A percentile compares a stretch with the other conserved stretches of the same genome.
These are phyloP conservation scores for Alternaria triticimaculans DNA, from an alignment of 2,329 filamentous ascomycete genomes.

Conservation along the genomic window DNA sequence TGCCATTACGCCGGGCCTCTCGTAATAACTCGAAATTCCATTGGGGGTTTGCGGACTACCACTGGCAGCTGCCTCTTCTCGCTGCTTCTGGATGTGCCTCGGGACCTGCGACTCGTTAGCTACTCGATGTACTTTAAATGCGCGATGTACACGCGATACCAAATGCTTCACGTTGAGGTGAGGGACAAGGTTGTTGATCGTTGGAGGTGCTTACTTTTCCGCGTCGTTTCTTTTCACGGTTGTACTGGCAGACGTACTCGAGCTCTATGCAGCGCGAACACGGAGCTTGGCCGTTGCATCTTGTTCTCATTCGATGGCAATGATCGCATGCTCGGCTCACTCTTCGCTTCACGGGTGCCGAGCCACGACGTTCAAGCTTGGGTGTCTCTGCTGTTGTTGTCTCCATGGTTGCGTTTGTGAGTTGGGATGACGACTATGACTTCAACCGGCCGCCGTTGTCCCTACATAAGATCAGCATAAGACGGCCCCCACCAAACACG, in stretches of 20 bases:
- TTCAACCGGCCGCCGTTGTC: conserved; percentile 6
- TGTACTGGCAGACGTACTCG: conserved; percentile 86
- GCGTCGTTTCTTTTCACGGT: conserved; percentile 89
- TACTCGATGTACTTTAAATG: neutral
- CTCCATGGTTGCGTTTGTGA: conserved; percentile 33
- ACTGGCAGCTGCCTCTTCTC: conserved; percentile 41
- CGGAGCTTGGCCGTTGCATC: conserved; percentile 89
- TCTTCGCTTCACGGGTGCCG: conserved; percentile 76
- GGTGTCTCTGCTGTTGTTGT: conserved; percentile 28
- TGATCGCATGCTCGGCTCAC: conserved; percentile 95
- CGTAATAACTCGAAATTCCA: conserved; percentile 36
- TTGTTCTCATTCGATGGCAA: conserved; percentile 92
- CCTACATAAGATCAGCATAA: conserved; percentile 11
- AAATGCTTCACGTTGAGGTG: neutral
- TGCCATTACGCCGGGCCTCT: conserved; percentile 33
- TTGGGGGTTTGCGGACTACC: conserved; percentile 36
- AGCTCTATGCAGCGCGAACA: conserved; percentile 87
- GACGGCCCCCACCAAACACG: neutral
- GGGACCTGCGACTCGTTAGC: conserved; percentile 38
- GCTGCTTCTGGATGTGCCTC: conserved; percentile 48
- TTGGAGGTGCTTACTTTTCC: conserved; percentile 74
- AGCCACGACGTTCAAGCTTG: conserved; percentile 43
- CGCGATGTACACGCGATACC: neutral
- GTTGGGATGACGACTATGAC: conserved; percentile 7
- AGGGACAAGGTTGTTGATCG: neutral